Conservation (phyloP, 1,284 basidiomycete genomes). For the Malassezia pachydermatis region DNA sequence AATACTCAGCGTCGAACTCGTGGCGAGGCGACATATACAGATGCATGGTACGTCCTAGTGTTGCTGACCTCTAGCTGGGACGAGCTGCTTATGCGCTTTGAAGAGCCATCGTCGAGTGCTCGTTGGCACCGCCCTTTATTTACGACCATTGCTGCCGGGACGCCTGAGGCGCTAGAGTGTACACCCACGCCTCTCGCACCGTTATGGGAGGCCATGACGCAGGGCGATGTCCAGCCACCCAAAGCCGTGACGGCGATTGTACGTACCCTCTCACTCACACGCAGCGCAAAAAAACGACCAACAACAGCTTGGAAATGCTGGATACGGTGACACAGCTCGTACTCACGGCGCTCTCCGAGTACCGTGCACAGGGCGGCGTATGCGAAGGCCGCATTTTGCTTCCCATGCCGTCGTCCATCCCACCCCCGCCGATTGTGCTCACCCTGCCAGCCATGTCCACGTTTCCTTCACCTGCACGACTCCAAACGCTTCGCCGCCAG, state of each 20-base stretch:
- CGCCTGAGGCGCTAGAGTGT: slow-evolving; percentile 2
- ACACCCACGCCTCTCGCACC: slow-evolving; percentile 58
- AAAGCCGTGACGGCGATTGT: slow-evolving; percentile 61
- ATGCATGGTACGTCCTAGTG: slow-evolving; percentile 56
- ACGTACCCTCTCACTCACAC: neutral
- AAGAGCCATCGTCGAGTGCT: slow-evolving; percentile 92
- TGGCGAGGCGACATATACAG: slow-evolving; percentile 29
- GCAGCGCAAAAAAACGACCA: slow-evolving; percentile 38
- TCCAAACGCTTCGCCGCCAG: slow-evolving; percentile 35
- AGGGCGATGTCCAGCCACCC: slow-evolving; percentile 68
- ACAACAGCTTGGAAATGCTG: slow-evolving; percentile 49
- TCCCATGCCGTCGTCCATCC: slow-evolving; percentile 21
- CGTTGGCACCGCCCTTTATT: slow-evolving; percentile 94
- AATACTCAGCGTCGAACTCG: slow-evolving; percentile 55
- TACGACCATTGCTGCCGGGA: slow-evolving; percentile 51
- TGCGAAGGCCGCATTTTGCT: slow-evolving; percentile 16
- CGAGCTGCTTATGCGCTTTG: slow-evolving; percentile 76
- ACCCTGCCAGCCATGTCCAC: neutral
- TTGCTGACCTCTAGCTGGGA: slow-evolving; percentile 69
- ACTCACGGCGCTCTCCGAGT: slow-evolving; percentile 25
- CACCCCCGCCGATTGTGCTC: slow-evolving; percentile 11
- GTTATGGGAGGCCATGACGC: slow-evolving; percentile 72
- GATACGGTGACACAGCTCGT: slow-evolving; percentile 39
- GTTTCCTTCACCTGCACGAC: slow-evolving; percentile 20
- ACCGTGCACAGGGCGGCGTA: slow-evolving; percentile 15